phyloP scores from a whole-genome alignment of 2,329 filamentous ascomycete species.

The Massarina eburnea region DNA sequence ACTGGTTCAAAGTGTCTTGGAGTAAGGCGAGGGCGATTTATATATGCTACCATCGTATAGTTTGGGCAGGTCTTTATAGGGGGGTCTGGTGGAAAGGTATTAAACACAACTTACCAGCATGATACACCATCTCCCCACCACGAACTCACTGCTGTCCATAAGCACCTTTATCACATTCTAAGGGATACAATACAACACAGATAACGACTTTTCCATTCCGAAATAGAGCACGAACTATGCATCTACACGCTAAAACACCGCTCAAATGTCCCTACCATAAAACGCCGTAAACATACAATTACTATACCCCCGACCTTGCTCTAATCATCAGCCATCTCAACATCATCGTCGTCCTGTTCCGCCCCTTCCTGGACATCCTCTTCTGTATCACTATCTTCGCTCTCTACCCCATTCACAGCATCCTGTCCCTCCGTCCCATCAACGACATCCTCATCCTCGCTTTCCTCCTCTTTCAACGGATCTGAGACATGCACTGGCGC shows the following conservation, averaged over 20 bases:
- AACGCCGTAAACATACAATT: background rate
- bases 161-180: too few relatives aligned
- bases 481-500: slow-evolving; percentile 33
- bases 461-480: slow-evolving; percentile 23
- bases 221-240: background rate
- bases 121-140: too few relatives aligned
- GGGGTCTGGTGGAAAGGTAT: too few relatives aligned
- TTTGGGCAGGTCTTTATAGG: too few relatives aligned
- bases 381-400: slow-evolving; percentile 3
- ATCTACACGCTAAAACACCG: background rate
- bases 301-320: background rate
- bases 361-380: background rate
- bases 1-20: too few relatives aligned
- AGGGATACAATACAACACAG: background rate
- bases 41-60: too few relatives aligned
- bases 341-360: background rate
- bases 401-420: slow-evolving; percentile 15
- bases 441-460: slow-evolving; percentile 11
- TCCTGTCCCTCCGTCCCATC: slow-evolving; percentile 16
- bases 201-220: background rate
- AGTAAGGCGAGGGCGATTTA: too few relatives aligned
- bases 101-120: too few relatives aligned
- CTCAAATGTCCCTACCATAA: background rate
- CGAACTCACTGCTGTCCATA: too few relatives aligned
- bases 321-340: slow-evolving; percentile 7